Evolutionary conservation across 768 basidiomycete genomes (phyloP), one percentile per base, ranked within the genome.

Genomic region (Kwoniella pini): DNA sequence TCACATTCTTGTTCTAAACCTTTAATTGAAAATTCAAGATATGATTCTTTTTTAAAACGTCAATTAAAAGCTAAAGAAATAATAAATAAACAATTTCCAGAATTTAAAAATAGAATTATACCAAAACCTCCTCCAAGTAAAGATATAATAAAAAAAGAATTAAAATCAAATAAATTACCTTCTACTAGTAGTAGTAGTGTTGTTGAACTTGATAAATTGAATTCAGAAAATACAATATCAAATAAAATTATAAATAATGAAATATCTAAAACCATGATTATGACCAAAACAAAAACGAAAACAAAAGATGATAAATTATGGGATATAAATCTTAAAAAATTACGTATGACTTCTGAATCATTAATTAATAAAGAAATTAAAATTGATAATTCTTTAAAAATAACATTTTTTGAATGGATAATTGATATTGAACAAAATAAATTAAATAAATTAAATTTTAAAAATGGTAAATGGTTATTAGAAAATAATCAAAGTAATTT

Each of bases 261-360:
- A 54, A 26, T 31, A 33, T 17, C 30, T n/a, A 10, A 13, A 11
- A 19, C 40, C 40, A 42, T 9, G 7, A 27, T 36, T 30, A 33
- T 10, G 4, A 13, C 9, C 50, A 24, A 46, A 33, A n/a, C 44
- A 12, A 69, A 60, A 40, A 11, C 43, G 17, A 73, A 70, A 57
- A 71, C 36, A 10, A 71, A 69, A 61, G 65, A 59, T 10, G 70
- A 68, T 22, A 74, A 68, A 48, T 15, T 71, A 19, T 69, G 61
- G 52, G 70, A 74, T 17, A 57, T 74, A 7, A 65, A 74, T n/a
- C 11, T 71, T 7, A 33, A 66, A 49, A 74, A 74, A 43, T 49
- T 71, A 26, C 46, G 61, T 15, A 53, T 56, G 6, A 21, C 60
- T 1, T 63, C 72, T 15, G 58, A 30, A 33, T 64, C 67, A 19